phyloP scores from a whole-genome alignment of 257 asterid species.

The Avicennia marina region DNA sequence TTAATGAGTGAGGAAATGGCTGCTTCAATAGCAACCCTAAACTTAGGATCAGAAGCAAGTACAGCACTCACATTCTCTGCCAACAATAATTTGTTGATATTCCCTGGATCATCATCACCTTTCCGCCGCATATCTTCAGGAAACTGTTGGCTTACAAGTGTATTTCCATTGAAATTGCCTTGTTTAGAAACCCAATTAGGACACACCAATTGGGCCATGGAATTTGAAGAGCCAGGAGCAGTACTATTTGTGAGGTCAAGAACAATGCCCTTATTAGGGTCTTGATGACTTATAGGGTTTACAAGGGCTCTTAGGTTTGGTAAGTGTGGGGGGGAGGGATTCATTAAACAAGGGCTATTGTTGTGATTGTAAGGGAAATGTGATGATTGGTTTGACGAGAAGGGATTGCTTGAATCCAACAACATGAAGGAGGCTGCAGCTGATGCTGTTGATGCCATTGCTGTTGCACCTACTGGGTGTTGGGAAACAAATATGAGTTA shows the following conservation, averaged over 20 bases:
- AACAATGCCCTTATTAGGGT: no score
- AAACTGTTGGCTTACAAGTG: conserved; percentile 29
- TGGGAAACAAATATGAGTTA: no score
- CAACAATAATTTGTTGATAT: conserved; percentile 16
- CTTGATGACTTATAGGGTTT: no score
- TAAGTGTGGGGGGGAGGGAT: background rate
- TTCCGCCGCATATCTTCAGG: no score
- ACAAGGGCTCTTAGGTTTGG: no score
- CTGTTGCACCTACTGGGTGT: conserved; percentile 79
- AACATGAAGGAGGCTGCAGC: conserved; percentile 39
- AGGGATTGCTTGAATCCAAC: conserved; percentile 40
- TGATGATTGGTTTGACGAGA: conserved; percentile 20
- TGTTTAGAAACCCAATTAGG: background rate
- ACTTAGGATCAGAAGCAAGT: conserved; percentile 85
- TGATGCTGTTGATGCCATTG: conserved; percentile 74
- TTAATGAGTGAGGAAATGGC: conserved; percentile 80
- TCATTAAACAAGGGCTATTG: conserved; percentile 23
- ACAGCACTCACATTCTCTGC: conserved; percentile 71
- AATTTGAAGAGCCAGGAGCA: no score
- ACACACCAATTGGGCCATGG: no score
- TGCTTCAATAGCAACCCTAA: conserved; percentile 89
- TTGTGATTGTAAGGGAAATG: conserved; percentile 2
- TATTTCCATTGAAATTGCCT: no score
- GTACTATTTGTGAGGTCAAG: no score
- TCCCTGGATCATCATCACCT: background rate